Conservation (phyloP, 2,329 filamentous ascomycete species). For the Aureobasidium sp. region DNA sequence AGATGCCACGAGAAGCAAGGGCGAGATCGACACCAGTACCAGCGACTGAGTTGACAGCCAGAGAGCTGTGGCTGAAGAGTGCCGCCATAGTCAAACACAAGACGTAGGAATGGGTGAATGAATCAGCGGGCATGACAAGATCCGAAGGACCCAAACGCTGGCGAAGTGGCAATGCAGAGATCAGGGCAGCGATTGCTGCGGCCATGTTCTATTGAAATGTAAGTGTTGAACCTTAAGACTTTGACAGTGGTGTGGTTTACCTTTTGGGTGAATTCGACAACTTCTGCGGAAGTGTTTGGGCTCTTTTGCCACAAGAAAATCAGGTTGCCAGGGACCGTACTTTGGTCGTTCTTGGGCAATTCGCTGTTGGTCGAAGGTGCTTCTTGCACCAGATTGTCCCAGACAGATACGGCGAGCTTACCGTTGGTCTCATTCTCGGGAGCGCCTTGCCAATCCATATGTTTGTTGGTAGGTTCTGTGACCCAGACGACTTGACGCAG, state of each 20-base stretch:
- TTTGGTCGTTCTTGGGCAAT: conserved; percentile 57
- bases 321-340: conserved; percentile 41
- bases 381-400: conserved; percentile 75
- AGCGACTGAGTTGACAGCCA: conserved; percentile 84
- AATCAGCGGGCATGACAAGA: conserved; percentile 76
- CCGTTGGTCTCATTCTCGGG: conserved; percentile 64
- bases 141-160: conserved; percentile 70
- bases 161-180: conserved; percentile 64
- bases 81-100: conserved; percentile 74
- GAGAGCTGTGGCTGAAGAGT: conserved; percentile 73
- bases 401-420: conserved; percentile 75
- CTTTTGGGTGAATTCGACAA: conserved; percentile 72
- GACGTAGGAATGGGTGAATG: conserved; percentile 71
- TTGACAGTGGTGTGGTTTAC: conserved; percentile 31
- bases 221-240: conserved; percentile 13
- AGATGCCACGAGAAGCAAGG: conserved; percentile 64
- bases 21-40: conserved; percentile 64
- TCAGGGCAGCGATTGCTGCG: conserved; percentile 73
- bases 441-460: conserved; percentile 92
- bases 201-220: conserved; percentile 58
- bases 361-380: conserved; percentile 48
- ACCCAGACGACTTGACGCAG: conserved; percentile 85
- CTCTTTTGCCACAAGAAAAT: conserved; percentile 60
- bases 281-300: conserved; percentile 47
- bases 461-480: conserved; percentile 79